Base-by-base conservation (phyloP, 495 filamentous ascomycete species). In the Penicillium pancosmium region DNA sequence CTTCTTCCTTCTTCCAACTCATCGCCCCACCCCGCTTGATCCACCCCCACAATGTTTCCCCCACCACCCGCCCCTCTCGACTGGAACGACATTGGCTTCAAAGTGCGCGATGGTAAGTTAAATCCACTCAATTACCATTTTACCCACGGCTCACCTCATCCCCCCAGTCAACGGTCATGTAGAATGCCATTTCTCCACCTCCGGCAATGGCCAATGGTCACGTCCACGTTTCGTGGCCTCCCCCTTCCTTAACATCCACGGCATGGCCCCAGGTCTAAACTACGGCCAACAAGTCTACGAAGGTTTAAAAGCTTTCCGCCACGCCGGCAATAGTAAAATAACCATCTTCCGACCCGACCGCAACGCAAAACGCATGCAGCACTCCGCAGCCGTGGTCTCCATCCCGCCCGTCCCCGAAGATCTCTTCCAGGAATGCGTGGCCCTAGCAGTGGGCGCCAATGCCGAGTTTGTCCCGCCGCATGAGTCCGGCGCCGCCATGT, bases 271-370 rank as follows among this genome's bases (percentile, higher is more conserved):
- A 0, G 93, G 82, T 35, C 83, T 97, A 44, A 97, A 97, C 80
- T 97, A 97, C 69, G 92, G 89, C 43, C 90, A 94, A 64, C 92
- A 97, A 78, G 92, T 91, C 49, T 97, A 93, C 81, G 92, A 97
- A 65, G 92, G 92, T 10, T 82, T 96, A 55, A 97, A 96, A 72
- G 91, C 92, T 52, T 95, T 96, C 82, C 91, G 93, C 36, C 80
- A 82, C 35, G 77, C 79, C 36, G 71, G 82, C 57, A 68, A 79
- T 62, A 65, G 77, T 54, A 66, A 74, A 33, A 90, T 96, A 69
- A 80, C 84, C 60, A 80, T 96, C 62, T 96, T 96, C 82, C 90
- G 92, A 15, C 90, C 92, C 0, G 78, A 83, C 60, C 80, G 84
- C 60, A 96, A 97, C 69, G 93, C 93, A 9, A 74, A 65, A n/a